Conservation (phyloP, 148 eudicot species). For the Fagopyrum tataricum region DNA sequence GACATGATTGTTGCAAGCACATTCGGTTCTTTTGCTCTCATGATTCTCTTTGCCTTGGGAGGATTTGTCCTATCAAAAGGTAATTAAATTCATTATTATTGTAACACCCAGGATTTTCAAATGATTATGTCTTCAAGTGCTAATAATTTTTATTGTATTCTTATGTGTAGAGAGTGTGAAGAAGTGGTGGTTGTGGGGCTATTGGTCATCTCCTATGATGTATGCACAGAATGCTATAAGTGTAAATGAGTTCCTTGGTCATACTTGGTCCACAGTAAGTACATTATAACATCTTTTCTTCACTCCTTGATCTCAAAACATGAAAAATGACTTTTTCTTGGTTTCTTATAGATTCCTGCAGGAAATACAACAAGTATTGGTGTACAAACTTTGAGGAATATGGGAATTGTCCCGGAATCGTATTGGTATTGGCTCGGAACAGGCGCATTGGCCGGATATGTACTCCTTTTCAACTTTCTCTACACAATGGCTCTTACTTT, state of each 20-base stretch:
- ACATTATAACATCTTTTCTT: not conserved
- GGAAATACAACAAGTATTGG: conserved; percentile 34
- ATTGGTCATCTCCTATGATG: conserved; percentile 75
- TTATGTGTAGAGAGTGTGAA: conserved; percentile 33
- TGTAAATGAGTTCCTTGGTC: conserved; percentile 69
- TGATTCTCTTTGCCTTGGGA: conserved; percentile 42
- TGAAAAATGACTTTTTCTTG: not conserved
- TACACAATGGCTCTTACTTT: conserved; percentile 39
- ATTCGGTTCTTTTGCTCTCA: conserved; percentile 48
- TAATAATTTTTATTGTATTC: not conserved
- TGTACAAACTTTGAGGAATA: conserved; percentile 16
- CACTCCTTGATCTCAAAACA: not conserved
- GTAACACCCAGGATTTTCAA: not conserved
- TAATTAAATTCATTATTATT: not conserved
- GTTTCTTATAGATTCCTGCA: conserved; percentile 22
- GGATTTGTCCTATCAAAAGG: conserved; percentile 64
- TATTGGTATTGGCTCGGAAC: conserved; percentile 65
- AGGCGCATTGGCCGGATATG: conserved; percentile 48
- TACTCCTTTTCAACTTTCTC: conserved; percentile 31
- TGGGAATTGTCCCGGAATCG: conserved; percentile 37
- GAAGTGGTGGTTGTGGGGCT: conserved; percentile 87
- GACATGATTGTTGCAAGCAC: conserved; percentile 51
- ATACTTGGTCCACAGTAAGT: conserved; percentile 58
- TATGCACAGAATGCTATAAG: conserved; percentile 54
- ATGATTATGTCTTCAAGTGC: not conserved